phyloP scores from a whole-genome alignment of 805 yeast species.

The Yamadazyma sp. region DNA sequence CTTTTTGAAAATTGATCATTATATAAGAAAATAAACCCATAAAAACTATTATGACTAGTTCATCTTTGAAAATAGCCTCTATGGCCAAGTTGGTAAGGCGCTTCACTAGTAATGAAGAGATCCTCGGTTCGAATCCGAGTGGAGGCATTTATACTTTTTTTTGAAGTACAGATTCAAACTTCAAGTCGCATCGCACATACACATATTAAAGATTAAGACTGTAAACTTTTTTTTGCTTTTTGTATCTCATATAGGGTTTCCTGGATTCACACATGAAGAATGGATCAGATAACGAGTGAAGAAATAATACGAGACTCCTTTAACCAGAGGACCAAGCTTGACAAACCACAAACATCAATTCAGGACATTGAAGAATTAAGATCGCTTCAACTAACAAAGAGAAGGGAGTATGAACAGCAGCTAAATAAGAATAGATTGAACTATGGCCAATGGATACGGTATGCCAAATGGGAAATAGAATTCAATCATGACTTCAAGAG shows the following conservation, averaged over 20 bases:
- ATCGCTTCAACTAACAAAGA: conserved; percentile 70
- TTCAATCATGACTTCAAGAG: conserved; percentile 70
- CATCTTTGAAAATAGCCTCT: conserved; percentile 8
- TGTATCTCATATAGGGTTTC: too few species aligned
- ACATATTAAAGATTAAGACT: too few species aligned
- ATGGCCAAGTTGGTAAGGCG: conserved; percentile 23
- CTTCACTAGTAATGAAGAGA: conserved; percentile 27
- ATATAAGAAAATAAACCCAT: too few species aligned
- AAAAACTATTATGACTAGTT: too few species aligned
- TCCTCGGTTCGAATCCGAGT: conserved; percentile 25
- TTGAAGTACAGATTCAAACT: too few species aligned
- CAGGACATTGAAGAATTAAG: conserved; percentile 76
- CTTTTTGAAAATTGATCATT: too few species aligned
- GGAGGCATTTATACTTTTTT: conserved; percentile 18
- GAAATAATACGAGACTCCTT: conserved; percentile 36
- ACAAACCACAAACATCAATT: conserved; percentile 32
- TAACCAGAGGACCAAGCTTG: conserved; percentile 21
- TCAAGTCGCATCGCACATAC: too few species aligned
- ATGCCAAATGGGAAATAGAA: conserved; percentile 82
- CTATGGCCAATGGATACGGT: conserved; percentile 85
- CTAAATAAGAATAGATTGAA: conserved; percentile 79
- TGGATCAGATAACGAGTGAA: conserved; percentile 32
- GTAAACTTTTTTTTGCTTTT: too few species aligned
- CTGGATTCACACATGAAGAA: too few species aligned
- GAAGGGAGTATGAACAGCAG: conserved; percentile 85